Evolutionary conservation across 768 basidiomycete species (phyloP), one percentile per base, ranked within the genome.

Genomic region (Hirschioporus abietinus): DNA sequence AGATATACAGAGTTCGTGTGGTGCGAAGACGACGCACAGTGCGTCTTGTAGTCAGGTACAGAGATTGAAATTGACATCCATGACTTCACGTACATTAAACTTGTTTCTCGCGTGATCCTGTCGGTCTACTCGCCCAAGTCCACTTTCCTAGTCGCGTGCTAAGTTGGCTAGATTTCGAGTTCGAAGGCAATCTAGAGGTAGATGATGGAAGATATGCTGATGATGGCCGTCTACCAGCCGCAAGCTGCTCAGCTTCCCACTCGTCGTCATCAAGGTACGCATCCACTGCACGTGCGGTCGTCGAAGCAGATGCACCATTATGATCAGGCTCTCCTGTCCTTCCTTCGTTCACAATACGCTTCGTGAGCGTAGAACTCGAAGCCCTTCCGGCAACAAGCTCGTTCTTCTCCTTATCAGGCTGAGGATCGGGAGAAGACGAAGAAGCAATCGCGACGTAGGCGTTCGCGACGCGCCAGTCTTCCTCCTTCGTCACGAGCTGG

Each of bases 371-470:
- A 52, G 66, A 63, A 58, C 25, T 24, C 23, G 27, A 60, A 63
- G 30, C 27, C 35, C 68, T 78, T 24, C 66, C 72, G 73, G 64
- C 71, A 58, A 24, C 66, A 71, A 60, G 68, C 35, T 64, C 67
- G 6, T 72, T 73, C 35, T 71, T 73, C 60, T 76, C 74, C 18
- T 73, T 73, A 17, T 73, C 70, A 65, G 81, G 79, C 17, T 25
- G 62, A 58, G 59, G 66, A 25, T 71, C 73, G 12, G 65, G 72
- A 17, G 73, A 74, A 10, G 72, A 68, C 18, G 71, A 71, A 65
- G 86, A 86, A 1, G 88, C 88, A 15, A 92, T 78, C 7, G 86
- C 85, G 66, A 92, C 84, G 75, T 93, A 92, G 26, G 87, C 85
- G 71, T 84, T 83, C 10, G 88, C 88, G 34, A 92, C 80, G 63